Evolutionary conservation across 2,329 filamentous ascomycete genomes (phyloP), one percentile per base, ranked within the genome.

Genomic region (Cyanodermella asteris): DNA sequence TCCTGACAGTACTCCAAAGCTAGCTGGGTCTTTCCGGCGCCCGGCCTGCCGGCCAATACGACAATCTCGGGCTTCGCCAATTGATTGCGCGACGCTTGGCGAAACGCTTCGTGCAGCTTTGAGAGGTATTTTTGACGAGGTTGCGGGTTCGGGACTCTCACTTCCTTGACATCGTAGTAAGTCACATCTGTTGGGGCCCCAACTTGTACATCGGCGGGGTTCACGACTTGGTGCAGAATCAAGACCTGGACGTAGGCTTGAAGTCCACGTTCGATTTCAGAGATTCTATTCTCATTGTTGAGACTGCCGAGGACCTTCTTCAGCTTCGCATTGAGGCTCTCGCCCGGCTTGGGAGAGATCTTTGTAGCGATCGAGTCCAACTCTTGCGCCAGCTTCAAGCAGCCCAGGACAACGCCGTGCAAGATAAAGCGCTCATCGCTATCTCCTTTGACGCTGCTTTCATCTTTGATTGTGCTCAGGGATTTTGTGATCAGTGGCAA

Each of bases 371-470:
- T n/a, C n/a, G n/a, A n/a, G n/a, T 12, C 7, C 20, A 12, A 11
- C 20, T 5, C 7, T 9, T 21, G 11, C 20, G 13, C 4, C 20
- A 5, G 11, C 20, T 6, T 7, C 9, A 5, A 14, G 9, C 31
- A 38, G 47, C 26, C 32, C 64, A 63, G 59, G 61, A 59, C 30
- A 48, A 43, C 39, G 38, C 49, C 33, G 40, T 46, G 29, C 41
- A 47, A 40, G 45, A 39, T 38, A 40, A 41, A 36, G 31, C 40
- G 27, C 34, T 33, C 33, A 50, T 48, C 24, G 45, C 46, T 33
- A 54, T 56, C 43, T 25, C 25, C 28, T 19, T 16, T 20, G 45
- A 49, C 26, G 37, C 41, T 27, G 44, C 39, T 43, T n/a, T n/a
- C n/a, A n/a, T n/a, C n/a, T n/a, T n/a, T n/a, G n/a, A n/a, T n/a